Conservation (phyloP, 495 filamentous ascomycete genomes). For the Talaromyces proteolyticus region DNA sequence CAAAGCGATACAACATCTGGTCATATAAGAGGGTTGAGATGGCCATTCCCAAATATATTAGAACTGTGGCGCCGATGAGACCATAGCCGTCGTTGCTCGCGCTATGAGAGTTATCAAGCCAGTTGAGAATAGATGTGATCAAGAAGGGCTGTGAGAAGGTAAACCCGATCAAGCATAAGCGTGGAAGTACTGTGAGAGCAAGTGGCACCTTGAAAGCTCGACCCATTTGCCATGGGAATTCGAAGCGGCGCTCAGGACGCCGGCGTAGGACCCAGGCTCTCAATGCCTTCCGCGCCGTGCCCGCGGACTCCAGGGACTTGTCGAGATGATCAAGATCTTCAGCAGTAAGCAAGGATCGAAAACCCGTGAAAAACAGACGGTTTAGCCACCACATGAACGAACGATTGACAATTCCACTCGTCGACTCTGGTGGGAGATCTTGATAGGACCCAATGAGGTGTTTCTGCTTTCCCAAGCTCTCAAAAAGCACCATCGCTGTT, state of each 20-base stretch:
- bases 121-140: conserved; percentile 36
- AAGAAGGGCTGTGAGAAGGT: conserved; percentile 50
- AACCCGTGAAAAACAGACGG: conserved; percentile 5
- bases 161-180: conserved; percentile 41
- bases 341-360: not conserved
- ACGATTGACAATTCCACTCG: conserved; percentile 11
- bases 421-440: conserved; percentile 38
- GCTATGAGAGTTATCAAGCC: conserved; percentile 6
- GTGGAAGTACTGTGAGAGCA: conserved; percentile 32
- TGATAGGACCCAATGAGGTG: conserved; percentile 23
- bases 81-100: conserved; percentile 35
- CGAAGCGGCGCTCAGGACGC: not conserved
- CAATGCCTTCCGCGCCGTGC: not conserved
- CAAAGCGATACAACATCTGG: conserved; percentile 49
- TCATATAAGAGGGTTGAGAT: conserved; percentile 32
- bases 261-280: not conserved
- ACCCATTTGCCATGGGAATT: not conserved
- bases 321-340: not conserved
- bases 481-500: conserved; percentile 30
- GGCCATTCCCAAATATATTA: conserved; percentile 50
- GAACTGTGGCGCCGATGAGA: conserved; percentile 45
- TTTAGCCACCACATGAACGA: conserved; percentile 14
- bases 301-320: not conserved
- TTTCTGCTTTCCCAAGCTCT: conserved; percentile 36
- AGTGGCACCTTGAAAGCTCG: conserved; percentile 15